These are phyloP conservation scores for Kazachstania africana DNA, from an alignment of 805 yeast species.

Conservation along the genomic window DNA sequence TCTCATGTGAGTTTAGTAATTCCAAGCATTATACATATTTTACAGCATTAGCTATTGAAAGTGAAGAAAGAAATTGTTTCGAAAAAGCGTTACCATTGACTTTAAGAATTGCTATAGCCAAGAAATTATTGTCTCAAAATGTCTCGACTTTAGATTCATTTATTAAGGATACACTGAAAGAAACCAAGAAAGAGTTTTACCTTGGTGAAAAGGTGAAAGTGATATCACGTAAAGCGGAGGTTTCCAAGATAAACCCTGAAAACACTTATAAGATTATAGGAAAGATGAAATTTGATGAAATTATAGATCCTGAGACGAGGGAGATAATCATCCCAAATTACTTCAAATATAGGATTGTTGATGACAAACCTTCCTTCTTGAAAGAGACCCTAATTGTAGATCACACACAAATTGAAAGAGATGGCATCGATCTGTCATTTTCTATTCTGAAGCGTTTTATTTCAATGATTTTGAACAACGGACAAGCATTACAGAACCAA, in stretches of 20 bases:
- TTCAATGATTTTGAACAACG: too few species aligned
- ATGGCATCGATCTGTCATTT: conserved; percentile 76
- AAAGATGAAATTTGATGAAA: conserved; percentile 58
- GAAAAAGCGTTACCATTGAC: conserved; percentile 77
- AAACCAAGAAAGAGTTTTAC: conserved; percentile 66
- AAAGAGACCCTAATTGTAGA: conserved; percentile 62
- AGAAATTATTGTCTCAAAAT: conserved; percentile 66
- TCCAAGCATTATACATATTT: conserved; percentile 76
- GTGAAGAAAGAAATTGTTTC: conserved; percentile 55
- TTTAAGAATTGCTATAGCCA: conserved; percentile 71
- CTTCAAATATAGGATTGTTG: conserved; percentile 58
- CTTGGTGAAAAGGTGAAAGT: conserved; percentile 81
- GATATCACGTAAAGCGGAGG: conserved; percentile 27
- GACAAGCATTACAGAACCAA: too few species aligned
- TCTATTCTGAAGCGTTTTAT: conserved; percentile 76
- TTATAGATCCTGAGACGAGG: conserved; percentile 20
- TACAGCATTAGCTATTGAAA: conserved; percentile 52
- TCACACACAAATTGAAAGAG: conserved; percentile 61
- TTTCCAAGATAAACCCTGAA: neutral
- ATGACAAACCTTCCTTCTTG: conserved; percentile 29
- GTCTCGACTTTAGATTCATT: conserved; percentile 68
- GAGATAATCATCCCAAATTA: conserved; percentile 38
- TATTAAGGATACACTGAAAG: conserved; percentile 67
- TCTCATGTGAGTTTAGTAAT: conserved; percentile 89
- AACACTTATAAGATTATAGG: conserved; percentile 55